These are phyloP conservation scores for Vitis hybrid DNA, from an alignment of 177 flowering plant genomes.

Conservation along the genomic window DNA sequence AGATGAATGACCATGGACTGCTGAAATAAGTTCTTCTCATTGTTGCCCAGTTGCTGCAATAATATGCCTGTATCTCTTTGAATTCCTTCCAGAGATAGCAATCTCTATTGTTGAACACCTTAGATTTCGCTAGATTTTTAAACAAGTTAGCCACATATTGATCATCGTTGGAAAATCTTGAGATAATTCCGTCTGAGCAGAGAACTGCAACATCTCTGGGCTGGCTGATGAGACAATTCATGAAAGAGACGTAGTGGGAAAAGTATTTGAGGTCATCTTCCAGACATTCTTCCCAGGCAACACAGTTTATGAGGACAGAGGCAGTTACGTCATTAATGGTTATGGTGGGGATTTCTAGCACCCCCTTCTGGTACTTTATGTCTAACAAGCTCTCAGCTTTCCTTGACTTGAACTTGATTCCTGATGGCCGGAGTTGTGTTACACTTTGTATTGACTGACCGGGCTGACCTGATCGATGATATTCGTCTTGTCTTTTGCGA, in stretches of 20 bases:
- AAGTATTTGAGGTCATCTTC: not conserved
- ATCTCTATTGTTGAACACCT: not conserved
- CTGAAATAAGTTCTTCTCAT: constrained; percentile 13
- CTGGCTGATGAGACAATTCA: constrained; percentile 7
- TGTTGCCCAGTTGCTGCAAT: constrained; percentile 12
- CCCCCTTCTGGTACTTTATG: constrained; percentile 4
- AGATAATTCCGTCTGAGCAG: constrained; percentile 7
- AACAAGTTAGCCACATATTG: constrained; percentile 5
- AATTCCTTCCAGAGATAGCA: constrained; percentile 9
- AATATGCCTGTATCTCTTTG: constrained; percentile 8
- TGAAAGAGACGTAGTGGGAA: constrained; percentile 6
- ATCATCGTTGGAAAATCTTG: constrained; percentile 1
- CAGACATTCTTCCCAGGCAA: constrained; percentile 13
- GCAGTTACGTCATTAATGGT: constrained; percentile 12
- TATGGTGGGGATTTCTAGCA: constrained; percentile 14
- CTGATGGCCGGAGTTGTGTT: constrained; percentile 11
- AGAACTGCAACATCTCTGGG: constrained; percentile 6
- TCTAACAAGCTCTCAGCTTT: constrained; percentile 9
- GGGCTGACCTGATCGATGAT: not conserved
- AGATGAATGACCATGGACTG: constrained; percentile 17
- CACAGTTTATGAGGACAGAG: constrained; percentile 3
- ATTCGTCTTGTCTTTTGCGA: too few relatives aligned
- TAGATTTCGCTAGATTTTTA: not conserved
- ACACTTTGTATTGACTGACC: not conserved
- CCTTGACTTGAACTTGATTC: constrained; percentile 14